These are phyloP conservation scores for Collybia mongolica DNA, from an alignment of 768 basidiomycete genomes.

Conservation along the genomic window DNA sequence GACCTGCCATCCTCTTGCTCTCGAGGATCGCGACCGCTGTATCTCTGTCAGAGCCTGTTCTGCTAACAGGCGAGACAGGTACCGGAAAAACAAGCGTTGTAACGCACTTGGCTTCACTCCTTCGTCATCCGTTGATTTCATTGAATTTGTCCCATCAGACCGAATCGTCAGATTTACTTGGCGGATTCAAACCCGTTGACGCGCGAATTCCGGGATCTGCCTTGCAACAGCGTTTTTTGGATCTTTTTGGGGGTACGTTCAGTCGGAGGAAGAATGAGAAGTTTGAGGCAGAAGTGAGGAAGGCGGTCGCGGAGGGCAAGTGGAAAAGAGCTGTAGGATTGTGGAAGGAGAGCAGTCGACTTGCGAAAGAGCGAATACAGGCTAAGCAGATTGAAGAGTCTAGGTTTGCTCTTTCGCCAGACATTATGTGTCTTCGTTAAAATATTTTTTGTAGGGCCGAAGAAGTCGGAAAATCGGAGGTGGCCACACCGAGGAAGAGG, in stretches of 20 bases:
- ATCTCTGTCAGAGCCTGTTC: conserved; percentile 73
- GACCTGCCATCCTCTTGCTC: conserved; percentile 76
- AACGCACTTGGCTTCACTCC: conserved; percentile 79
- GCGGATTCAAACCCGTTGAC: conserved; percentile 96
- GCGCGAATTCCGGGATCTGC: conserved; percentile 72
- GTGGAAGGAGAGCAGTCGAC: conserved; percentile 75
- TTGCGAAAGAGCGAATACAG: conserved; percentile 66
- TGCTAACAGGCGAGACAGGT: conserved; percentile 97
- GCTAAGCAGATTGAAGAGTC: conserved; percentile 24
- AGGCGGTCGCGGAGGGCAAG: conserved; percentile 76
- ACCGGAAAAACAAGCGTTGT: conserved; percentile 96
- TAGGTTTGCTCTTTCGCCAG: conserved; percentile 11
- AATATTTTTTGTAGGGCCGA: not conserved
- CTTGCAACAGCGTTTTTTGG: conserved; percentile 72
- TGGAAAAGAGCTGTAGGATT: conserved; percentile 84
- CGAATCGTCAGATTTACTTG: conserved; percentile 90
- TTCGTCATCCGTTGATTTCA: conserved; percentile 76
- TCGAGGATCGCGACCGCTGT: conserved; percentile 78
- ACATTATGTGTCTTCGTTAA: conserved; percentile 2
- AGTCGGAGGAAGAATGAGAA: conserved; percentile 87
- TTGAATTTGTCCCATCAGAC: conserved; percentile 97
- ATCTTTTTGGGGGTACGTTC: conserved; percentile 83
- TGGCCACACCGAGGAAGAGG: conserved; percentile 18
- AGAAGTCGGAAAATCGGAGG: not conserved
- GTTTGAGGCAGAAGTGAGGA: conserved; percentile 79